These are phyloP conservation scores for Blumeriella jaapii DNA, from an alignment of 2,329 filamentous ascomycete species.

Conservation along the genomic window DNA sequence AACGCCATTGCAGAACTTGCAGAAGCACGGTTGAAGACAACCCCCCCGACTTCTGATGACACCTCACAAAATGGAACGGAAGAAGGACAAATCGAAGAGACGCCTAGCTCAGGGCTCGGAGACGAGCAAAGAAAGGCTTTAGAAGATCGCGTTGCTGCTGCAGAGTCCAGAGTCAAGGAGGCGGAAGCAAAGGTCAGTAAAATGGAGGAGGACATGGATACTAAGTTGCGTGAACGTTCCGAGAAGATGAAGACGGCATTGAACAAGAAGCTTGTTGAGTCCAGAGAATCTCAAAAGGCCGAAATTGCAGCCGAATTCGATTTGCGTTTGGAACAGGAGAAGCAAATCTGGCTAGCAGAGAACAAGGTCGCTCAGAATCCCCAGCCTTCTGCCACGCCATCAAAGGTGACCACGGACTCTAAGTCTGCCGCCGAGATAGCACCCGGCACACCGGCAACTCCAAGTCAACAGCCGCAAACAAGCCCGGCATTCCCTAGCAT, in stretches of 20 bases:
- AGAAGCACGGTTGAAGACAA: slow-evolving; percentile 32
- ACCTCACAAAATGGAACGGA: slow-evolving; percentile 39
- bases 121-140: slow-evolving; percentile 49
- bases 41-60: slow-evolving; percentile 20
- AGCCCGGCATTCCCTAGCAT: no score
- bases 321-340: slow-evolving; percentile 49
- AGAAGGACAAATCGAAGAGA: slow-evolving; percentile 42
- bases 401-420: slow-evolving; percentile 28
- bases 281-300: slow-evolving; percentile 40
- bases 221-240: slow-evolving; percentile 51
- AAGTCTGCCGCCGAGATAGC: slow-evolving; percentile 24
- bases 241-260: slow-evolving; percentile 58
- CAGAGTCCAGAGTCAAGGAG: slow-evolving; percentile 51
- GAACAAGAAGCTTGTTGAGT: slow-evolving; percentile 54
- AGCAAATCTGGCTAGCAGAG: slow-evolving; percentile 49
- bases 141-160: slow-evolving; percentile 48
- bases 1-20: slow-evolving; percentile 29
- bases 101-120: slow-evolving; percentile 29
- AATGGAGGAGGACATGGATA: slow-evolving; percentile 49
- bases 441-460: slow-evolving; percentile 17
- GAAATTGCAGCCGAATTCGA: slow-evolving; percentile 36
- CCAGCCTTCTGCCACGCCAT: slow-evolving; percentile 11
- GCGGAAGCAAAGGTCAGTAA: slow-evolving; percentile 46
- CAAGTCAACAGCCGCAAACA: slow-evolving; percentile 14
- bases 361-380: slow-evolving; percentile 28